Conservation (phyloP, 2,329 filamentous ascomycete species). For the Ophiostoma australiae region DNA sequence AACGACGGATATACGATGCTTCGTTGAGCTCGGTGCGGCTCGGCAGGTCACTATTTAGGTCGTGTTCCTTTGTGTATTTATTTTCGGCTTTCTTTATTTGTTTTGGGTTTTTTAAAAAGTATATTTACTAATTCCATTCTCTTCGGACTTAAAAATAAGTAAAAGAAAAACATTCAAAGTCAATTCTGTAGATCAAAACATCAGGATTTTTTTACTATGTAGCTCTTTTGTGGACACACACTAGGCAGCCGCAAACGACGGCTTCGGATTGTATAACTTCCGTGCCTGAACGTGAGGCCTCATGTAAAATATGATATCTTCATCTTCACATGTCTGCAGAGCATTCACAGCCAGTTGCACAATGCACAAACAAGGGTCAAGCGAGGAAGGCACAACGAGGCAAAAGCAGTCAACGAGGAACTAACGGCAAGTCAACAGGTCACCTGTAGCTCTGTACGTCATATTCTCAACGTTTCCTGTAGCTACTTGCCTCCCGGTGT, state of each 20-base stretch:
- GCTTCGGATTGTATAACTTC: not conserved
- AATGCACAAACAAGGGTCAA: not conserved
- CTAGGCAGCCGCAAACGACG: not conserved
- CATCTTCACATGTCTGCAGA: not conserved
- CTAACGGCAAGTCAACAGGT: not conserved
- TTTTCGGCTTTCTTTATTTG: not conserved
- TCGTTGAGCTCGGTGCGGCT: not conserved
- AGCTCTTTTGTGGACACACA: not conserved
- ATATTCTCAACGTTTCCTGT: not conserved
- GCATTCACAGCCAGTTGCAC: not conserved
- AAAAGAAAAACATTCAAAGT: not conserved
- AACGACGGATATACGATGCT: not conserved
- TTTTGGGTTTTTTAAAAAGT: not conserved
- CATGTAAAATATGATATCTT: not conserved
- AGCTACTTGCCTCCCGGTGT: not conserved
- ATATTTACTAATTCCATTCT: not conserved
- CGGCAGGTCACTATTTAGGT: too few species aligned
- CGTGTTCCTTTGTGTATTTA: not conserved
- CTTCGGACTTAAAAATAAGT: not conserved
- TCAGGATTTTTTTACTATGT: not conserved
- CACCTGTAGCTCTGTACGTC: not conserved
- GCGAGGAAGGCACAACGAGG: not conserved
- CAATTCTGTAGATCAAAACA: not conserved
- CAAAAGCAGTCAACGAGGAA: not conserved
- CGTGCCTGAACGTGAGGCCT: not conserved